Evolutionary conservation across 2,329 filamentous ascomycete species (phyloP).

Genomic region (Fusarium sororula): DNA sequence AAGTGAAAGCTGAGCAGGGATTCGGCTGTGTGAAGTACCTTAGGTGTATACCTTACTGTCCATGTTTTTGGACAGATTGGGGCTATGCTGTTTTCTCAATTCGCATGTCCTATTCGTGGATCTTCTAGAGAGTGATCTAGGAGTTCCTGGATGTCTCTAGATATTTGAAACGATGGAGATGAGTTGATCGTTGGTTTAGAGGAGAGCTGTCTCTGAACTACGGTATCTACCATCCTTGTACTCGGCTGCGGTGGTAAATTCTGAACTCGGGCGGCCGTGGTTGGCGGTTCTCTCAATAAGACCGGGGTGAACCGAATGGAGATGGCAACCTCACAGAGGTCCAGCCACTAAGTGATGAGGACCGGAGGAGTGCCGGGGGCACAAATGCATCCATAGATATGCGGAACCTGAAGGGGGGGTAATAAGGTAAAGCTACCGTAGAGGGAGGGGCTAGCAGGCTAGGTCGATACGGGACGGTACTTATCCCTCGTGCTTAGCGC

Average conservation of each 20-base stretch:
- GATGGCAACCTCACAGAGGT: not conserved
- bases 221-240: not conserved
- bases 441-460: not conserved
- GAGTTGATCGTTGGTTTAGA: not conserved
- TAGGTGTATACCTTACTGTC: not conserved
- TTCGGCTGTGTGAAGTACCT: not conserved
- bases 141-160: slow-evolving; percentile 10
- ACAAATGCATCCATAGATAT: slow-evolving; percentile 5
- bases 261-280: slow-evolving; percentile 5
- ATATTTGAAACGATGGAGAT: slow-evolving; percentile 3
- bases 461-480: slow-evolving; percentile 37
- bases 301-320: slow-evolving; percentile 2
- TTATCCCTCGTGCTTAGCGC: slow-evolving; percentile 28
- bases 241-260: not conserved
- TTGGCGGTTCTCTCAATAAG: slow-evolving; percentile 2
- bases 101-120: not conserved
- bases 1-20: not conserved
- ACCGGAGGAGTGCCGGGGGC: slow-evolving; percentile 20
- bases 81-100: not conserved
- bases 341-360: slow-evolving; percentile 7
- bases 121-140: not conserved
- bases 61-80: not conserved
- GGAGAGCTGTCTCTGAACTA: not conserved
- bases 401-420: not conserved
- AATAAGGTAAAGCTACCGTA: not conserved